These are phyloP conservation scores for Eutrema salsugineum DNA, from an alignment of 441 rosid species.

Conservation along the genomic window DNA sequence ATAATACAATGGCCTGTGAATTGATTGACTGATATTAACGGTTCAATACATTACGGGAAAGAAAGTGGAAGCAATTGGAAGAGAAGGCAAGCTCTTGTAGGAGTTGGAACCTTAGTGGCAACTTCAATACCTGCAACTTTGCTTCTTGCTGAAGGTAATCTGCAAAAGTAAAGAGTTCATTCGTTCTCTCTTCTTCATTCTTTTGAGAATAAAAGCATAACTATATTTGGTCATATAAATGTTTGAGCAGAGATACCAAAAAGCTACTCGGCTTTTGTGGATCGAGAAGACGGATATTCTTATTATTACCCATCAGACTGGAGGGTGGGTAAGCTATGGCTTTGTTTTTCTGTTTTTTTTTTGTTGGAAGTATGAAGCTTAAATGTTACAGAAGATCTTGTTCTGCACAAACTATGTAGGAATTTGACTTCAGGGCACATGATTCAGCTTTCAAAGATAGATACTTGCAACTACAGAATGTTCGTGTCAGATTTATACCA, in stretches of 20 bases:
- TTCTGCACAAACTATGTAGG: slow-evolving; percentile 35
- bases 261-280: slow-evolving; percentile 64
- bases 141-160: slow-evolving; percentile 70
- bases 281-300: slow-evolving; percentile 72
- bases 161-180: background rate
- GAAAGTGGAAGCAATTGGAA: slow-evolving; percentile 41
- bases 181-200: background rate
- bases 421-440: slow-evolving; percentile 84
- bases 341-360: background rate
- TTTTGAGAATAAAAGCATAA: background rate
- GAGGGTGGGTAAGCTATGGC: slow-evolving; percentile 69
- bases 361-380: background rate
- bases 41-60: background rate
- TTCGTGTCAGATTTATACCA: slow-evolving; percentile 87
- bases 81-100: slow-evolving; percentile 62
- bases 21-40: background rate
- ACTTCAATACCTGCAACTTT: slow-evolving; percentile 43
- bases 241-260: slow-evolving; percentile 55
- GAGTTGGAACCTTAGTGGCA: slow-evolving; percentile 55
- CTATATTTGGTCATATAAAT: background rate
- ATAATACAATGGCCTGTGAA: background rate
- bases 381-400: slow-evolving; percentile 6
- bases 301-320: slow-evolving; percentile 89
- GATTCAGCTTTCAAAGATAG: slow-evolving; percentile 94
- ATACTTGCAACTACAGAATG: slow-evolving; percentile 64